Conservation (phyloP, 2,329 filamentous ascomycete species). For the Calycina herbarum region DNA sequence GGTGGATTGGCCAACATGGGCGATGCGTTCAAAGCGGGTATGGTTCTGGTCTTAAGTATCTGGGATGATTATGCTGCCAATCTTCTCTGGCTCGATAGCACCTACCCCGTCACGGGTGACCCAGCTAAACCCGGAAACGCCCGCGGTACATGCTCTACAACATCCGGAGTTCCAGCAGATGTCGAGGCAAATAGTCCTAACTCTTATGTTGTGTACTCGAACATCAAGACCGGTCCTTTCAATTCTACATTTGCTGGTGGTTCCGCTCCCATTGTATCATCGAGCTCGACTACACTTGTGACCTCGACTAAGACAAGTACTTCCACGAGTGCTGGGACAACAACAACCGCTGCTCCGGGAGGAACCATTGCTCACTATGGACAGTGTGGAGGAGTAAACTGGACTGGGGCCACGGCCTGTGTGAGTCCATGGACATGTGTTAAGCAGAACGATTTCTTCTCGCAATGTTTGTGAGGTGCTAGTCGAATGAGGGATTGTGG, state of each 20-base stretch:
- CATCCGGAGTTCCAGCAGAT: conserved; percentile 50
- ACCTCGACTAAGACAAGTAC: neutral
- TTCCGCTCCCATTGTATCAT: neutral
- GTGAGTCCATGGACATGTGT: conserved; percentile 2
- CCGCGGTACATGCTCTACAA: conserved; percentile 54
- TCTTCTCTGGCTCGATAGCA: conserved; percentile 73
- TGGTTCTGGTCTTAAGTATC: conserved; percentile 61
- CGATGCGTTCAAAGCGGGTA: conserved; percentile 47
- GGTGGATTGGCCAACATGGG: conserved; percentile 58
- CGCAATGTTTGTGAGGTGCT: conserved; percentile 6
- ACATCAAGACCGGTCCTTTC: conserved; percentile 35
- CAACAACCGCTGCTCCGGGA: neutral
- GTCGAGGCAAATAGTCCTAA: conserved; percentile 49
- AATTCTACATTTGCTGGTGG: conserved; percentile 30
- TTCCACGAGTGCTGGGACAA: neutral
- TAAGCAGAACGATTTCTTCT: neutral
- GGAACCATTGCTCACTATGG: neutral
- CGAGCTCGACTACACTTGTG: too few relatives aligned
- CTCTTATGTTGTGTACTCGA: conserved; percentile 42
- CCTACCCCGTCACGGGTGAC: conserved; percentile 52
- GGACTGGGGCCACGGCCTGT: conserved; percentile 4
- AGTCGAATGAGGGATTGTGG: neutral
- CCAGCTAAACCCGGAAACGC: conserved; percentile 47
- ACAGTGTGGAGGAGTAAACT: conserved; percentile 6
- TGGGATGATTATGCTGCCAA: conserved; percentile 58